Percentiles rank a stretch among this genome's conserved stretches.
phyloP scores from a whole-genome alignment of 768 basidiomycete species.

The Tricholoma matsutake region DNA sequence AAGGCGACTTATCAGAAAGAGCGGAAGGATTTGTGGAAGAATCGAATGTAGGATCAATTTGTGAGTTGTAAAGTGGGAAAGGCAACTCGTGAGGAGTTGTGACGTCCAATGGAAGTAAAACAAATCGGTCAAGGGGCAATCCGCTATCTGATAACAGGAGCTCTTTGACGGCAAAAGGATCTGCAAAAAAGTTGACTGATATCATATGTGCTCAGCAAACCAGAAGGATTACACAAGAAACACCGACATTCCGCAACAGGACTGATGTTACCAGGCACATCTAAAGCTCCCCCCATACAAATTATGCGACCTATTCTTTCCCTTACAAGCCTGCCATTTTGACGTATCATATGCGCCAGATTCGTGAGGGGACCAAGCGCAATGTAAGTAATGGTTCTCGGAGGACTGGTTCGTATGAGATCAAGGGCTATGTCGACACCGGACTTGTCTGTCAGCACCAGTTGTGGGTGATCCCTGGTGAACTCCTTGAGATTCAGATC shows the following conservation, averaged over 20 bases:
- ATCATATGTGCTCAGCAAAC: conserved; percentile 2
- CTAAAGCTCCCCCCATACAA: conserved; percentile 92
- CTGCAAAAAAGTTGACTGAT: conserved; percentile 82
- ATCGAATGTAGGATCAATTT: conserved; percentile 62
- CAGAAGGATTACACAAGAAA: not conserved
- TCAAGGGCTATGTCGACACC: conserved; percentile 54
- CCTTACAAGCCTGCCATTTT: conserved; percentile 49
- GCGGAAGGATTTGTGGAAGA: conserved; percentile 47
- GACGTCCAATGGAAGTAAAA: conserved; percentile 77
- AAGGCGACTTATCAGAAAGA: conserved; percentile 46
- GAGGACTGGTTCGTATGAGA: conserved; percentile 48
- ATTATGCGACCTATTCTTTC: conserved; percentile 70
- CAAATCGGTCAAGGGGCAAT: conserved; percentile 62
- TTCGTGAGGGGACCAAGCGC: conserved; percentile 79
- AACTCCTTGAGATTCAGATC: conserved; percentile 45
- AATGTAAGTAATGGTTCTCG: conserved; percentile 64
- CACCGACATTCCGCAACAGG: conserved; percentile 80
- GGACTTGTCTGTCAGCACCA: conserved; percentile 43
- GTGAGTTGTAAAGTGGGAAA: conserved; percentile 56
- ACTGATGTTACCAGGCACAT: conserved; percentile 85
- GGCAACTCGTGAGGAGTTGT: conserved; percentile 78
- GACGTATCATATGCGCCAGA: conserved; percentile 61
- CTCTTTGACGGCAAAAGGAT: conserved; percentile 79
- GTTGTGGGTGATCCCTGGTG: conserved; percentile 36
- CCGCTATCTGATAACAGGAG: conserved; percentile 47